Conservation (phyloP, 352 stramenopile species). For the Plasmopara viticola region DNA sequence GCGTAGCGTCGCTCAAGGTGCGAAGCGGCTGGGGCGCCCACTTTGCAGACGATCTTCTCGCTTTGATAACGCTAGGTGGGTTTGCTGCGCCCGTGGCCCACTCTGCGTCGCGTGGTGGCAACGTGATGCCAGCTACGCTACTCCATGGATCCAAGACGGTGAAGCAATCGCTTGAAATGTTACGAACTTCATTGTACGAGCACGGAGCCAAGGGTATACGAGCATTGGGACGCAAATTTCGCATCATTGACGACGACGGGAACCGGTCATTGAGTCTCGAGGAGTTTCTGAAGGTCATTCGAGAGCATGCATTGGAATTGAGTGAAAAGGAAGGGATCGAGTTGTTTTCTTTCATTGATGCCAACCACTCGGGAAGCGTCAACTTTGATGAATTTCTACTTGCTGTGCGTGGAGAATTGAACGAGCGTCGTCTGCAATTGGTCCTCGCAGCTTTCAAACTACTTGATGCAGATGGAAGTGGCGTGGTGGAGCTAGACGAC, state of each 20-base stretch:
- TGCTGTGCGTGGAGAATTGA: slow-evolving; percentile 64
- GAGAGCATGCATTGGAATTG: slow-evolving; percentile 56
- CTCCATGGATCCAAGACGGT: slow-evolving; percentile 53
- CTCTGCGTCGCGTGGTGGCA: slow-evolving; percentile 44
- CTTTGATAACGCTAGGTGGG: slow-evolving; percentile 60
- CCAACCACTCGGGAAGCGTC: slow-evolving; percentile 69
- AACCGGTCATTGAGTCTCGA: slow-evolving; percentile 64
- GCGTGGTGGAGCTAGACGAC: slow-evolving; percentile 70
- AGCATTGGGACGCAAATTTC: slow-evolving; percentile 76
- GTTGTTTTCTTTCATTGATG: slow-evolving; percentile 82
- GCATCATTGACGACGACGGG: slow-evolving; percentile 86
- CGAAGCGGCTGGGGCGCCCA: slow-evolving; percentile 62
- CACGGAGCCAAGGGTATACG: slow-evolving; percentile 72
- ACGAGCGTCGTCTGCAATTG: slow-evolving; percentile 64
- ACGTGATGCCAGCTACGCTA: slow-evolving; percentile 57
- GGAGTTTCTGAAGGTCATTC: slow-evolving; percentile 77
- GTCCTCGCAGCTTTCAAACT: slow-evolving; percentile 74
- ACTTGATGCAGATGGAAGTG: slow-evolving; percentile 66
- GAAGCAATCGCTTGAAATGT: slow-evolving; percentile 46
- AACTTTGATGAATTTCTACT: slow-evolving; percentile 85
- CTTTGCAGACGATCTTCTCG: slow-evolving; percentile 52
- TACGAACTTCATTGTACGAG: slow-evolving; percentile 70
- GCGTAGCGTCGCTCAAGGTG: slow-evolving; percentile 64
- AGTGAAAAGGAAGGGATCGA: slow-evolving; percentile 48
- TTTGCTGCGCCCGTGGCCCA: slow-evolving; percentile 47